phyloP scores from a whole-genome alignment of 164 flowering plant species.

The Brasenia schreberi region DNA sequence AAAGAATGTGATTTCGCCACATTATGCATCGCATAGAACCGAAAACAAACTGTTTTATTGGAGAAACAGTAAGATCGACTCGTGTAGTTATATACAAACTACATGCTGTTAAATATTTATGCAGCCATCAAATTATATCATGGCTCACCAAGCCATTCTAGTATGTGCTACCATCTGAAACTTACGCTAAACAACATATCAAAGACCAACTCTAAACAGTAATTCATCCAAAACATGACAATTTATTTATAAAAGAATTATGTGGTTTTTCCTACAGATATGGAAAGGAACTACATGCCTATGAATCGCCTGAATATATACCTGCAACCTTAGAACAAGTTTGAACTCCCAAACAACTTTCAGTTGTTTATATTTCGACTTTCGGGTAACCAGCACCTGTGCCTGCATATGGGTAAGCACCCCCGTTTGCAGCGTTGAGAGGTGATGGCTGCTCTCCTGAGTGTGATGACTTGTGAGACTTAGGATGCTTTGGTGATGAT shows the following conservation, averaged over 20 bases:
- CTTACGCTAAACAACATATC: no score
- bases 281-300: neutral
- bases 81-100: no score
- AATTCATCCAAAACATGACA: neutral
- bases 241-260: neutral
- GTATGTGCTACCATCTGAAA: no score
- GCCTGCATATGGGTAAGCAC: constrained; percentile 17
- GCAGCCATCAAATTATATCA: no score
- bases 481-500: constrained; percentile 57
- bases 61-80: no score
- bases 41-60: no score
- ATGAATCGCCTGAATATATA: neutral
- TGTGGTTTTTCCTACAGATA: neutral
- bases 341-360: neutral
- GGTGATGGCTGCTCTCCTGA: constrained; percentile 75
- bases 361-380: neutral
- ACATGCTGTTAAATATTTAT: no score
- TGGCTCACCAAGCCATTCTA: no score
- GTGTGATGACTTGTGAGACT: constrained; percentile 68
- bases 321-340: neutral
- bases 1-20: no score
- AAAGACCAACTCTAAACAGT: no score
- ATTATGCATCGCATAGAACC: no score
- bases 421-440: constrained; percentile 38
- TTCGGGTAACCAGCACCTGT: neutral